Conservation (phyloP, 257 asterid genomes). For the Nicotiana tomentosiformis region DNA sequence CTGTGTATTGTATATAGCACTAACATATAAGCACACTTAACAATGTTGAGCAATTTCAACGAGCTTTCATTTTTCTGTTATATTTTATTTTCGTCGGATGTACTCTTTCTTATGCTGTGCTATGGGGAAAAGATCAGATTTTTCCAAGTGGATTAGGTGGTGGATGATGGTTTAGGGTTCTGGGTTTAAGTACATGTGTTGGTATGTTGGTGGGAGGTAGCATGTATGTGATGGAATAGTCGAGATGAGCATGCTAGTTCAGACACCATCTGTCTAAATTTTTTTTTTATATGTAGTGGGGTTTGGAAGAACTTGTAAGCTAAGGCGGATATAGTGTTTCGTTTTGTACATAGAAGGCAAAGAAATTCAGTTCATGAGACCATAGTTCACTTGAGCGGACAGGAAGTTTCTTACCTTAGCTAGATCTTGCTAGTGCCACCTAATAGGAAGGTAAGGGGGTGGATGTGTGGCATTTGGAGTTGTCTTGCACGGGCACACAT, state of each 20-base stretch:
- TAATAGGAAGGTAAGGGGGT: not conserved
- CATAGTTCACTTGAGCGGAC: not conserved
- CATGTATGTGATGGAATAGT: too few species aligned
- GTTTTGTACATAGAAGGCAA: not conserved
- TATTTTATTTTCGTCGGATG: not conserved
- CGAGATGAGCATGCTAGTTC: too few species aligned
- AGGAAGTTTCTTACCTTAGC: not conserved
- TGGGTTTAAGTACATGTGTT: not conserved
- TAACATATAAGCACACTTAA: not conserved
- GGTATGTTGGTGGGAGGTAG: too few species aligned
- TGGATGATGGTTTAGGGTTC: not conserved
- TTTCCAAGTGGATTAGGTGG: not conserved
- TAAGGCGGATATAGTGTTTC: not conserved
- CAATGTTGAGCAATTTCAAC: not conserved
- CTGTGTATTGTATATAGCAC: not conserved
- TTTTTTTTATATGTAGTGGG: not conserved
- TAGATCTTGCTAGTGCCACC: slow-evolving; percentile 1
- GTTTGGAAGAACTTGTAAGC: not conserved
- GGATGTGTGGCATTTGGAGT: not conserved
- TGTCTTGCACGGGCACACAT: not conserved
- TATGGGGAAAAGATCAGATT: not conserved
- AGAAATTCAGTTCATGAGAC: not conserved
- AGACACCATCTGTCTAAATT: too few species aligned
- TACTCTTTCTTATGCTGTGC: not conserved
- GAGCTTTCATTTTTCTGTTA: not conserved